phyloP scores from a whole-genome alignment of 2,329 filamentous ascomycete species.

The Zymoseptoria pseudotritici region DNA sequence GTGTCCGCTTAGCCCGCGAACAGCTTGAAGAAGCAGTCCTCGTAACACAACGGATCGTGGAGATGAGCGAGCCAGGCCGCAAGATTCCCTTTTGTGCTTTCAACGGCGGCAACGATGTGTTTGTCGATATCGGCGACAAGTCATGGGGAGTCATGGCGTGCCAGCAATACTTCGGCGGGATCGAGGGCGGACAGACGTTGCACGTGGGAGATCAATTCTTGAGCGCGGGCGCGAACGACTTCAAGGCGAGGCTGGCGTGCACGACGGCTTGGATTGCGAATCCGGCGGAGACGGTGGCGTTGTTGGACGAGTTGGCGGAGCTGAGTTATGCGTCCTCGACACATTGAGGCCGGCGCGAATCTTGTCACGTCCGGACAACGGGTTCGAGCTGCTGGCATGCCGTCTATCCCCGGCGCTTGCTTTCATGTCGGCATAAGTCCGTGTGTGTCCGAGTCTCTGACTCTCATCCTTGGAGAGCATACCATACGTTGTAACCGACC shows the following conservation, averaged over 20 bases:
- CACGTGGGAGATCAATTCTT: constrained; percentile 96
- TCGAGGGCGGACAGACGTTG: constrained; percentile 70
- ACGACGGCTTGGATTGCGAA: constrained; percentile 97
- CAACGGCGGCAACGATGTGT: constrained; percentile 95
- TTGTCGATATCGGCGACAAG: constrained; percentile 98
- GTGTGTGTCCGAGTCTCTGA: too few relatives aligned
- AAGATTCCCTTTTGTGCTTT: constrained; percentile 90
- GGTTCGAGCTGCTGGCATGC: too few relatives aligned
- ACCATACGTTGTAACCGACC: too few relatives aligned
- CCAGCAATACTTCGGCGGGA: constrained; percentile 77
- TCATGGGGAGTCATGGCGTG: constrained; percentile 90
- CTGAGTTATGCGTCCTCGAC: constrained; percentile 1
- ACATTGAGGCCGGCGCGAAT: too few relatives aligned
- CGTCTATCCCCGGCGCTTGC: too few relatives aligned
- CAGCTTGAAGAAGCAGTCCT: constrained; percentile 92
- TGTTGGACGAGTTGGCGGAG: constrained; percentile 70
- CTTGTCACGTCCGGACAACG: too few relatives aligned
- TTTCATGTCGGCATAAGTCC: too few relatives aligned
- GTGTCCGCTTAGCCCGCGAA: constrained; percentile 61
- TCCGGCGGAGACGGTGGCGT: constrained; percentile 78
- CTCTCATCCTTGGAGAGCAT: too few relatives aligned
- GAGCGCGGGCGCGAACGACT: constrained; percentile 91
- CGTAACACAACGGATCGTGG: constrained; percentile 85
- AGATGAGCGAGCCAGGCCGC: constrained; percentile 63
- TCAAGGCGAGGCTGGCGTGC: constrained; percentile 85